Evolutionary conservation across 352 stramenopile genomes (phyloP).

Genomic region (Blastocystis hominis): DNA sequence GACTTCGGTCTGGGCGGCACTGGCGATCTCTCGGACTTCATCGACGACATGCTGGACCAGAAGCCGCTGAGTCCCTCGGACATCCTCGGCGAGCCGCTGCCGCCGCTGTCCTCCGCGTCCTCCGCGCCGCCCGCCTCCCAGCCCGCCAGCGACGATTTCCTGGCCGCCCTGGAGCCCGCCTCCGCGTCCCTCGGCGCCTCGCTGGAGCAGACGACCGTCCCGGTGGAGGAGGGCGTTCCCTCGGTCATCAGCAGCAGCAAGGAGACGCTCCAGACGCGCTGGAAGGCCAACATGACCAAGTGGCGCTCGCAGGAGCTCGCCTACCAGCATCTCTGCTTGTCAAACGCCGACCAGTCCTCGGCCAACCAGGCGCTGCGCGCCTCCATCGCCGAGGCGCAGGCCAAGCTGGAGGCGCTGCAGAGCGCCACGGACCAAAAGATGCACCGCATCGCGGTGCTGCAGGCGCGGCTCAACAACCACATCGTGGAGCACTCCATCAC

Average conservation of each 20-base stretch:
- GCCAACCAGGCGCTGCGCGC: neutral
- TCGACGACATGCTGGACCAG: too few species aligned
- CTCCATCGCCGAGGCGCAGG: neutral
- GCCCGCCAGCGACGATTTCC: neutral
- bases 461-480: slow-evolving; percentile 24
- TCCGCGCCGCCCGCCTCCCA: neutral
- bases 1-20: too few species aligned
- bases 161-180: neutral
- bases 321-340: neutral
- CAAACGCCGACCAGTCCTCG: neutral
- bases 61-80: neutral
- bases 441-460: neutral
- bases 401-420: neutral
- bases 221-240: neutral
- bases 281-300: neutral
- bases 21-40: too few species aligned
- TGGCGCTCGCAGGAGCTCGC: neutral
- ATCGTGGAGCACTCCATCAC: neutral
- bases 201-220: neutral
- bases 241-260: neutral
- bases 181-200: neutral
- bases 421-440: neutral
- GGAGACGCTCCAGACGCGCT: neutral
- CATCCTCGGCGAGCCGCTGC: neutral
- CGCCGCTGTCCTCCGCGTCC: too few species aligned